Percentiles rank a stretch among this genome's conserved stretches.
These are phyloP conservation scores for Sarocladium kiliense DNA, from an alignment of 2,329 filamentous ascomycete genomes.

Conservation along the genomic window DNA sequence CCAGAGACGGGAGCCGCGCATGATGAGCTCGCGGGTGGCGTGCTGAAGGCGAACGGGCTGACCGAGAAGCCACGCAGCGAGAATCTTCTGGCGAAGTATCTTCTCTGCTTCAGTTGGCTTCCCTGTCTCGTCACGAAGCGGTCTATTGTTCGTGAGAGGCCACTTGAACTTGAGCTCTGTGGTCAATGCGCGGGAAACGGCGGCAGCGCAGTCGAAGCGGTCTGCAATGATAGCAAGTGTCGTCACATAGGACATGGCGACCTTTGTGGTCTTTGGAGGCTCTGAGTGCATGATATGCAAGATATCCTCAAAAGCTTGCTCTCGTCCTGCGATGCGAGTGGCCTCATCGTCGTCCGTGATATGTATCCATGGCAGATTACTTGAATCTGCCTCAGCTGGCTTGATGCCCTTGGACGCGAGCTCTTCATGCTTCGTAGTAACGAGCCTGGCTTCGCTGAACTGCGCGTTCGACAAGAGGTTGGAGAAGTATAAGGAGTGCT, in stretches of 20 bases:
- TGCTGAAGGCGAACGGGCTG: conserved; percentile 54
- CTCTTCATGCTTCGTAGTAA: conserved; percentile 45
- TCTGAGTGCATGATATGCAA: conserved; percentile 59
- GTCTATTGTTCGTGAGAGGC: conserved; percentile 39
- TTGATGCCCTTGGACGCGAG: conserved; percentile 43
- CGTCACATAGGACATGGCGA: conserved; percentile 57
- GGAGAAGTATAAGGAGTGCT: conserved; percentile 64
- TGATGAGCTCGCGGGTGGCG: conserved; percentile 60
- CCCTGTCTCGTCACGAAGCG: conserved; percentile 30
- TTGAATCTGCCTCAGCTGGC: conserved; percentile 41
- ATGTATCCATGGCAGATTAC: conserved; percentile 56
- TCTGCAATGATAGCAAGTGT: conserved; percentile 68
- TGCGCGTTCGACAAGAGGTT: conserved; percentile 58
- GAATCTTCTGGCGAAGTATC: conserved; percentile 61
- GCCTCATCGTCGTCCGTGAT: conserved; percentile 67
- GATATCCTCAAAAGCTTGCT: conserved; percentile 61
- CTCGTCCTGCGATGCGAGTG: conserved; percentile 54
- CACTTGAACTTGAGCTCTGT: conserved; percentile 48
- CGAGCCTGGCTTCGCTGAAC: conserved; percentile 56
- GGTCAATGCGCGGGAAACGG: conserved; percentile 50
- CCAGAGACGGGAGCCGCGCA: conserved; percentile 60
- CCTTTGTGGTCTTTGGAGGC: conserved; percentile 29
- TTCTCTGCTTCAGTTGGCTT: conserved; percentile 51
- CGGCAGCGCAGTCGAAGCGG: conserved; percentile 60
- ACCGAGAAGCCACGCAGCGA: conserved; percentile 61